phyloP scores from a whole-genome alignment of 371 early-diverging fungal genomes.

The Batrachochytrium dendrobatidis region DNA sequence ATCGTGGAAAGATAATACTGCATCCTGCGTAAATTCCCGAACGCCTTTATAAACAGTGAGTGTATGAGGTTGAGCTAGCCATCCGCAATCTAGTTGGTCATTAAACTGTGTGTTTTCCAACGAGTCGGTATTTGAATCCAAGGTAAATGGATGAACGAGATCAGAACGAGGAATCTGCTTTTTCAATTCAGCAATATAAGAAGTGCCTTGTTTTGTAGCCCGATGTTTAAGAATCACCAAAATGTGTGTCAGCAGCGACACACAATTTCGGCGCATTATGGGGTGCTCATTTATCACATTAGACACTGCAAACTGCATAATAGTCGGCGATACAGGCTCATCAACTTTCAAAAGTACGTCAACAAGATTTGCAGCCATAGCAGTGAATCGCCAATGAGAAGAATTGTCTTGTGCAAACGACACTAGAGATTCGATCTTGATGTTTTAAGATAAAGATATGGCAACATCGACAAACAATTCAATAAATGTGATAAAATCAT shows the following conservation, averaged over 20 bases:
- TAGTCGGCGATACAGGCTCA: constrained; percentile 43
- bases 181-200: not conserved
- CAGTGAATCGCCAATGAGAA: constrained; percentile 73
- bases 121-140: not conserved
- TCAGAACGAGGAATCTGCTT: not conserved
- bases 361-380: constrained; percentile 69
- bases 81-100: constrained; percentile 36
- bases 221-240: constrained; percentile 28
- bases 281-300: constrained; percentile 64
- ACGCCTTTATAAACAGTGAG: constrained; percentile 9
- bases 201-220: constrained; percentile 24
- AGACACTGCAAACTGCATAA: constrained; percentile 51
- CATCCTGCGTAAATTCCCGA: not conserved
- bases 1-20: constrained; percentile 16
- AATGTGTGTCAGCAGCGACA: constrained; percentile 10
- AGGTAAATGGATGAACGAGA: not conserved
- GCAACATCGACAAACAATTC: no score
- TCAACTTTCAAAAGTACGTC: constrained; percentile 57
- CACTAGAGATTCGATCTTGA: constrained; percentile 4
- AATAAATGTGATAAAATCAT: no score
- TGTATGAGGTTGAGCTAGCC: constrained; percentile 72
- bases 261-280: constrained; percentile 46
- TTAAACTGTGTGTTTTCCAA: constrained; percentile 6
- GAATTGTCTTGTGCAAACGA: constrained; percentile 35
- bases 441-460: constrained; percentile 14